Base-by-base conservation (phyloP, 2,329 filamentous ascomycete genomes). In the Sarocladium oryzae region DNA sequence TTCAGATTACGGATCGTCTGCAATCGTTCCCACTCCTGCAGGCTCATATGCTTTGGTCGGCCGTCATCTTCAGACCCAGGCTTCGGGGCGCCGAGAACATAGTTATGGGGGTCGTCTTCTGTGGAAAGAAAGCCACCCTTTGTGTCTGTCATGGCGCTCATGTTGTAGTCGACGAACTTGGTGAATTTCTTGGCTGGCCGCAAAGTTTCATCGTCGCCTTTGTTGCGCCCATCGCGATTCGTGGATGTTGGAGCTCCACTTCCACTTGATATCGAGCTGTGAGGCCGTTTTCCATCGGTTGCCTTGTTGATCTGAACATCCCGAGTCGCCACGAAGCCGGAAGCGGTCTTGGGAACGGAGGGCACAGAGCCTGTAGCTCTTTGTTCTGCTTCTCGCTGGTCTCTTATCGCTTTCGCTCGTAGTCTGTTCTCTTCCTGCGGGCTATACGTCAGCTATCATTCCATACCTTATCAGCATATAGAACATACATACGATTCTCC, bases 121-220 rank as follows among this genome's bases (percentile, higher is more conserved):
- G 81, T 79, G n/a, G 86, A 88, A 57, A 99, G 70, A 68, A 99
- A 99, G 1, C 93, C 93, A 55, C 93, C 93, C 64, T 96, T 96
- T 1, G 92, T 97, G 66, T 99, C 93, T 6, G 86, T 95, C 90
- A 99, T 97, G 70, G 92, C 87, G 64, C 88, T 92, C 70, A 99
- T 93, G 67, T 99, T 93, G 71, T 96, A 97, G 64, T 99, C 93
- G 62, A 99, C 91, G 65, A 87, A 97, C 66, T 93, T 92, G 54
- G 88, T 83, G 59, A 97, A 96, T 63, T 95, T 96, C 61, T 84
- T 81, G 43, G 89, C 88, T 1, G 92, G 86, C 51, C 83, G 84
- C 48, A 95, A 84, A 38, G 66, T 54, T 65, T 63, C 72, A 15
- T 74, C 72, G 56, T 77, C 70, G 59, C 63, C 65, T 59, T 63